Evolutionary conservation across 2,329 filamentous ascomycete species (phyloP).

Genomic region (Dothidotthia symphoricarpi): DNA sequence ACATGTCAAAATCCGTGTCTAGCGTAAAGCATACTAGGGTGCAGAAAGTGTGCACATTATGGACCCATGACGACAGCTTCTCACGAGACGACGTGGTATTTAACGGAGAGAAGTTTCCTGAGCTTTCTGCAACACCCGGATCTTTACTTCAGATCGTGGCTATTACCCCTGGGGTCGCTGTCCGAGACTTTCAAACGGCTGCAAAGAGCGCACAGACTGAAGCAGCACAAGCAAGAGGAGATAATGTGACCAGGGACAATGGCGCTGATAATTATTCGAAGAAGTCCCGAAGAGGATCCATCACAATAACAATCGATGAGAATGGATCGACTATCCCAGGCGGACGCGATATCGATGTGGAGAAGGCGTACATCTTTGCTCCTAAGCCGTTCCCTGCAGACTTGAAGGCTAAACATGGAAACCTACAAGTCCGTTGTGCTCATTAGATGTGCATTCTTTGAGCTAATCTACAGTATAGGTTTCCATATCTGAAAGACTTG

Average conservation of each 20-base stretch:
- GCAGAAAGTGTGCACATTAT: conserved; percentile 50
- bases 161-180: conserved; percentile 52
- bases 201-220: conserved; percentile 27
- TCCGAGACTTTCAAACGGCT: conserved; percentile 47
- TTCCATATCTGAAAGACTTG: conserved; percentile 71
- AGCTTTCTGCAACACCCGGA: conserved; percentile 61
- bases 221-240: conserved; percentile 30
- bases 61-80: conserved; percentile 70
- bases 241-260: conserved; percentile 13
- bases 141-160: conserved; percentile 71
- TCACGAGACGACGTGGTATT: conserved; percentile 76
- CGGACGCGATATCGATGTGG: conserved; percentile 34
- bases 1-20: conserved; percentile 34
- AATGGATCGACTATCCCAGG: conserved; percentile 35
- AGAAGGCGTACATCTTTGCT: conserved; percentile 43
- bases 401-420: conserved; percentile 41
- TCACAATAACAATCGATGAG: conserved; percentile 40
- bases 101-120: conserved; percentile 69
- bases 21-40: conserved; percentile 28
- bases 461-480: conserved; percentile 15
- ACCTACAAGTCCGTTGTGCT: conserved; percentile 45
- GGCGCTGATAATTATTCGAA: conserved; percentile 15
- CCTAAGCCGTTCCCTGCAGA: conserved; percentile 38
- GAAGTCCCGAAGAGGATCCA: conserved; percentile 30
- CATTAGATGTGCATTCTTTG: neutral